phyloP scores from a whole-genome alignment of 305 asterid genomes.

The Ilex paraguariensis region DNA sequence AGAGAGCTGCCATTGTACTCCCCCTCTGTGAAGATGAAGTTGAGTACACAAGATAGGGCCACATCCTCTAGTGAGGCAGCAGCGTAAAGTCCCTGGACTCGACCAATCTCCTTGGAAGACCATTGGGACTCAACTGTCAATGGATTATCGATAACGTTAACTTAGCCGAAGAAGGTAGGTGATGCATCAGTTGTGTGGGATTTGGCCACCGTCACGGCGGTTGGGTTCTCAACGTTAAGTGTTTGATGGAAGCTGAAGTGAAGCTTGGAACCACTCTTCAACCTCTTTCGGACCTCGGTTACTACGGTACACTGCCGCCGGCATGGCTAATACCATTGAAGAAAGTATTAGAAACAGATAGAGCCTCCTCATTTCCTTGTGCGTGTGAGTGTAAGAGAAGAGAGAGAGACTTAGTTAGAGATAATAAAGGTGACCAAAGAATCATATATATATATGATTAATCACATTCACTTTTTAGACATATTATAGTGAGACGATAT shows the following conservation, averaged over 20 bases:
- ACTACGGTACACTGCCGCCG: neutral
- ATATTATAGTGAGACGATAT: too few relatives aligned
- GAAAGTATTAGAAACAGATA: too few relatives aligned
- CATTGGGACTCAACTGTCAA: conserved; percentile 25
- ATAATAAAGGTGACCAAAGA: too few relatives aligned
- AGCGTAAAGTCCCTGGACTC: conserved; percentile 36
- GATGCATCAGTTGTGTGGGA: conserved; percentile 22
- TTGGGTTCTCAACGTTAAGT: conserved; percentile 20
- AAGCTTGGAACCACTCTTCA: conserved; percentile 30
- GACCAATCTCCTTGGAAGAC: conserved; percentile 28
- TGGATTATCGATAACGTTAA: conserved; percentile 25
- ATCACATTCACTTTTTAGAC: too few relatives aligned
- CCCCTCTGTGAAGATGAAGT: conserved; percentile 29
- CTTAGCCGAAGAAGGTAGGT: conserved; percentile 26
- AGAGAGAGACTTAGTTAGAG: too few relatives aligned
- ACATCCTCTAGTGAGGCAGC: conserved; percentile 22
- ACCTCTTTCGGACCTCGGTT: conserved; percentile 26
- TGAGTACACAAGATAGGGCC: conserved; percentile 29
- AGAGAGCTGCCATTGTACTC: conserved; percentile 32
- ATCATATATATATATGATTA: too few relatives aligned
- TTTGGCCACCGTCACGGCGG: conserved; percentile 17
- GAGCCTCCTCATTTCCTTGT: too few relatives aligned
- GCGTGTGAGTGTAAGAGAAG: too few relatives aligned
- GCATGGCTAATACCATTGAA: neutral
- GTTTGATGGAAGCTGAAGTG: conserved; percentile 35